These are phyloP conservation scores for Punica granatum DNA, from an alignment of 345 rosid genomes.

Conservation along the genomic window DNA sequence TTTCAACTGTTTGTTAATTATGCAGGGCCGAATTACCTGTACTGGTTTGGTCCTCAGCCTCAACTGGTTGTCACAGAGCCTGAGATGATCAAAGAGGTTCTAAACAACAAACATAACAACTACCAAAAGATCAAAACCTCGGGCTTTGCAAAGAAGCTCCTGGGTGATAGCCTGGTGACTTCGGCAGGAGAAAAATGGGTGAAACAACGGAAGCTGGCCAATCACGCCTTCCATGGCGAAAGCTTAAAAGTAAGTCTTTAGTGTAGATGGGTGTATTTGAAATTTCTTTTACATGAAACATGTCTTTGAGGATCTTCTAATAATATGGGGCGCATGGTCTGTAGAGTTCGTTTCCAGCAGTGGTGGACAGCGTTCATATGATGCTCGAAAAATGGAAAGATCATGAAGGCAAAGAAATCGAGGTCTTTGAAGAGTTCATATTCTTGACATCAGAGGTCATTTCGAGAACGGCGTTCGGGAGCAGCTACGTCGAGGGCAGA, in stretches of 20 bases:
- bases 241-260: slow-evolving; percentile 26
- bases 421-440: slow-evolving; percentile 29
- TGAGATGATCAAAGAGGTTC: slow-evolving; percentile 32
- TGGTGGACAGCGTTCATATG: slow-evolving; percentile 28
- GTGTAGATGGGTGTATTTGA: neutral
- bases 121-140: slow-evolving; percentile 5
- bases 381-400: slow-evolving; percentile 40
- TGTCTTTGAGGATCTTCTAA: too few relatives aligned
- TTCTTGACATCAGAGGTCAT: slow-evolving; percentile 38
- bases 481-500: slow-evolving; percentile 36
- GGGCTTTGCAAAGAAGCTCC: slow-evolving; percentile 9
- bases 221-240: slow-evolving; percentile 39
- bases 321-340: neutral
- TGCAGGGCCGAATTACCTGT: slow-evolving; percentile 28
- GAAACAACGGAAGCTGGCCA: slow-evolving; percentile 35
- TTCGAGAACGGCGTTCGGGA: slow-evolving; percentile 45
- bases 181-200: slow-evolving; percentile 35
- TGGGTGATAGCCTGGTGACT: slow-evolving; percentile 32
- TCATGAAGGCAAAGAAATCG: slow-evolving; percentile 27
- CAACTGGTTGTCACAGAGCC: slow-evolving; percentile 30
- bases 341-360: slow-evolving; percentile 28
- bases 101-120: slow-evolving; percentile 24
- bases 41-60: slow-evolving; percentile 29
- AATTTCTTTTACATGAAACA: neutral
- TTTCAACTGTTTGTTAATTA: neutral